Base-by-base conservation (phyloP, 2,329 filamentous ascomycete species). In the Cytospora leucostoma region DNA sequence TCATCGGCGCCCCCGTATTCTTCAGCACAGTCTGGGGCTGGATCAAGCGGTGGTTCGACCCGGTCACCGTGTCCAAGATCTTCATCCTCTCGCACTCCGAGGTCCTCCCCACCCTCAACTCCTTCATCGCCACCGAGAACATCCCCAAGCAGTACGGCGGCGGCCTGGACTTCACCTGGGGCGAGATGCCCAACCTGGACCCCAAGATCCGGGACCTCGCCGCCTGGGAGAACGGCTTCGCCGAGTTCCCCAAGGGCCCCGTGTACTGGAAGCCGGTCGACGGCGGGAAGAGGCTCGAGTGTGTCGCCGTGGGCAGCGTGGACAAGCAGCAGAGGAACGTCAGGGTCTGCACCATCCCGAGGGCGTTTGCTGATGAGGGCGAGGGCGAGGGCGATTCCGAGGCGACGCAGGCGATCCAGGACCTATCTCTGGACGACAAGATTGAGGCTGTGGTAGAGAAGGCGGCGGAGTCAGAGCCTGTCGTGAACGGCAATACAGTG, bases 41-140 rank as follows among this genome's bases (percentile, higher is more conserved):
- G 92, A 85, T 96, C 77, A 96, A 96, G 82, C 89, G 90, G 72
- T 97, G 93, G 93, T 97, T 97, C 72, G 90, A 93, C 78, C 93
- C 93, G 7, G 92, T 93, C 66, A 97, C 94, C 38, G 91, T 93
- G 3, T 95, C 92, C 71, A 98, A 98, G 80, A 97, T 98, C 74
- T 97, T 96, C 75, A 95, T 98, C 70, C 85, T 98, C 61, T 82
- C 83, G 55, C 80, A 86, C 10, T 73, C 84, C 61, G 92, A 96
- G 75, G 89, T 96, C 59, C 84, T 88, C 69, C 80, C 88, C 17
- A 94, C 92, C 1, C 85, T 98, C 33, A 84, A 88, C 67, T 81
- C 86, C 61, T 97, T 94, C 77, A 92, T 98, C 73, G 90, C 96
- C 59, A 82, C 85, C 0, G 82, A 85, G 59, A 91, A 94, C 75